Conservation (phyloP, 495 filamentous ascomycete species). For the Astrothelium macrocarpum region DNA sequence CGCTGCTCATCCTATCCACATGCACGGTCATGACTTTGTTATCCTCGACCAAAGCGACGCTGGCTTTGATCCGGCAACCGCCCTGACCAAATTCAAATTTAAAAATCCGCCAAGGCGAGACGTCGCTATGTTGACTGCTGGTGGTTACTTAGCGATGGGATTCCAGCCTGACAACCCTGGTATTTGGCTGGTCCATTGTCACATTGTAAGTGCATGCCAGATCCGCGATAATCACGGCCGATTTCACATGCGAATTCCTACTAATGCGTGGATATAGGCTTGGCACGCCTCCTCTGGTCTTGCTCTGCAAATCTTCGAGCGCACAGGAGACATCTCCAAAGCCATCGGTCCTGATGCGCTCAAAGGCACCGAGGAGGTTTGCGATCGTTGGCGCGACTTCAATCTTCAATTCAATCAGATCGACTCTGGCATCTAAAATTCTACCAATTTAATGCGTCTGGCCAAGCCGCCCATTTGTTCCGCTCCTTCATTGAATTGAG, state of each 20-base stretch:
- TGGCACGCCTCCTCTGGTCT: conserved; percentile 15
- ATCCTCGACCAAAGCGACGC: conserved; percentile 8
- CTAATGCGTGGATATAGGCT: not conserved
- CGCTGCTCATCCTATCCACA: conserved; percentile 9
- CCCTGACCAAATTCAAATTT: not conserved
- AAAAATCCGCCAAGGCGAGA: conserved; percentile 8
- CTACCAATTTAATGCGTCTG: not conserved
- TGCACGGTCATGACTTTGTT: conserved; percentile 9
- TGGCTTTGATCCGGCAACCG: not conserved
- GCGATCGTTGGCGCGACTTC: conserved; percentile 12
- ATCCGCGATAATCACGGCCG: not conserved
- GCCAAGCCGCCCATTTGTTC: not conserved
- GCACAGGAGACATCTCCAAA: conserved; percentile 13
- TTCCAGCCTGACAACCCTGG: conserved; percentile 12
- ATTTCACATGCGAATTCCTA: not conserved
- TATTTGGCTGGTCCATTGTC: conserved; percentile 11
- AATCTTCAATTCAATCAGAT: conserved; percentile 15
- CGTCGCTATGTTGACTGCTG: not conserved
- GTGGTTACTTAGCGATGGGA: conserved; percentile 7
- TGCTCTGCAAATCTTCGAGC: conserved; percentile 18
- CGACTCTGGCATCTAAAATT: conserved; percentile 18
- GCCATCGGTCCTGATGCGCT: conserved; percentile 5
- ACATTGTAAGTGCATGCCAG: conserved; percentile 1
- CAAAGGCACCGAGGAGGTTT: conserved; percentile 6
- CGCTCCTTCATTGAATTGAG: too few relatives aligned